These are phyloP conservation scores for Diplodia seriata DNA, from an alignment of 2,329 filamentous ascomycete species.

Conservation along the genomic window DNA sequence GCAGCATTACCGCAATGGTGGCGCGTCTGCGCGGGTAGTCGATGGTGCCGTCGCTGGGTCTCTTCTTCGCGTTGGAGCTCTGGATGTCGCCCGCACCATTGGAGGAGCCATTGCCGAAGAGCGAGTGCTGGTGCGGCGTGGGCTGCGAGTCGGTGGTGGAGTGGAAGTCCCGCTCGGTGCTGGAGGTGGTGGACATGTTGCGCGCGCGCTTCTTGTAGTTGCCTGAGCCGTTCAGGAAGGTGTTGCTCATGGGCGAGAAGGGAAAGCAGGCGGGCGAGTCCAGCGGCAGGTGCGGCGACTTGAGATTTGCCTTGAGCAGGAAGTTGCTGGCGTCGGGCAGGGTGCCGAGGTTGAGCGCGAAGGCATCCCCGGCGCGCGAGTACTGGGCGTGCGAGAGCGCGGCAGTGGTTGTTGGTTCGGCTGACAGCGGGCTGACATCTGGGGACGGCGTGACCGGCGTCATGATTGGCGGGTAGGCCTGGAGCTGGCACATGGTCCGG, in stretches of 20 bases:
- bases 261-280: conserved; percentile 46
- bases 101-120: conserved; percentile 39
- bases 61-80: conserved; percentile 47
- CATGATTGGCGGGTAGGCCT: conserved; percentile 45
- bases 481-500: conserved; percentile 29
- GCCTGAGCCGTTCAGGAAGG: conserved; percentile 38
- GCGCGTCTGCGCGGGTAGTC: conserved; percentile 52
- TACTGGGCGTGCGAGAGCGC: conserved; percentile 44
- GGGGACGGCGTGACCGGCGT: conserved; percentile 49
- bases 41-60: conserved; percentile 51
- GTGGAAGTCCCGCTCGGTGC: conserved; percentile 50
- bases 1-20: conserved; percentile 48
- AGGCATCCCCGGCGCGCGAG: conserved; percentile 44
- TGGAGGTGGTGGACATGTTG: conserved; percentile 53
- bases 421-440: conserved; percentile 53
- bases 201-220: conserved; percentile 45
- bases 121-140: conserved; percentile 7
- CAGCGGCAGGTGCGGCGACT: conserved; percentile 47
- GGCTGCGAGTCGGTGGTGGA: not conserved
- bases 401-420: conserved; percentile 37
- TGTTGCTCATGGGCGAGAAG: conserved; percentile 39
- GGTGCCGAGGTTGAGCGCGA: conserved; percentile 50
- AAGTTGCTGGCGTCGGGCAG: conserved; percentile 48
- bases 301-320: conserved; percentile 47
- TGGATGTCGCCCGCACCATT: conserved; percentile 43